Conservation (phyloP, 331 rosid genomes). For the Erythrophleum ivorense region DNA sequence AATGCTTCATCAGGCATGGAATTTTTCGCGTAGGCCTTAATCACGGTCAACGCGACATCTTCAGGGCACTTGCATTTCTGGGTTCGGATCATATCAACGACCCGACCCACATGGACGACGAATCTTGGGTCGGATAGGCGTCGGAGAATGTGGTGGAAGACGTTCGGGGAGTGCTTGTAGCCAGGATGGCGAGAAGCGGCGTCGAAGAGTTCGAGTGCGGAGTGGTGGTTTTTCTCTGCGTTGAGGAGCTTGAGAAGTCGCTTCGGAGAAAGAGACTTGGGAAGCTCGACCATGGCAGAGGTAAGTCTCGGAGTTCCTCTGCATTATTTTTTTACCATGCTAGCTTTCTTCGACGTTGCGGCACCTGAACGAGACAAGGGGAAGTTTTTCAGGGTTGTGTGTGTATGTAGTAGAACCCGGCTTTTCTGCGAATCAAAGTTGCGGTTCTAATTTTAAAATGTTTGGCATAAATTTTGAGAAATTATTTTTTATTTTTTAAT, state of each 20-base stretch:
- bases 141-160: constrained; percentile 76
- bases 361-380: not conserved
- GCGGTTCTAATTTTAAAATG: too few relatives aligned
- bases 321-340: not conserved
- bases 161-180: constrained; percentile 56
- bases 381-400: not conserved
- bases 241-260: constrained; percentile 72
- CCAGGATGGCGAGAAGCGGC: constrained; percentile 58
- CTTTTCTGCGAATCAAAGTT: too few relatives aligned
- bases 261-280: constrained; percentile 65
- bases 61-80: constrained; percentile 70
- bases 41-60: constrained; percentile 69
- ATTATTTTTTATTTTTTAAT: too few relatives aligned
- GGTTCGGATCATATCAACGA: constrained; percentile 55
- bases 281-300: constrained; percentile 66
- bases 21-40: constrained; percentile 76
- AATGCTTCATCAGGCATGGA: constrained; percentile 79
- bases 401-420: too few relatives aligned
- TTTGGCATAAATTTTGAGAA: too few relatives aligned
- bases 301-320: not conserved
- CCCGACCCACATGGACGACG: constrained; percentile 50
- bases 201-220: constrained; percentile 76
- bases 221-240: constrained; percentile 58
- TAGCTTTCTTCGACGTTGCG: not conserved
- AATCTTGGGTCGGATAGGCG: constrained; percentile 60